Conservation (phyloP, 129 eudicot genomes). For the Artemisia argyi region DNA sequence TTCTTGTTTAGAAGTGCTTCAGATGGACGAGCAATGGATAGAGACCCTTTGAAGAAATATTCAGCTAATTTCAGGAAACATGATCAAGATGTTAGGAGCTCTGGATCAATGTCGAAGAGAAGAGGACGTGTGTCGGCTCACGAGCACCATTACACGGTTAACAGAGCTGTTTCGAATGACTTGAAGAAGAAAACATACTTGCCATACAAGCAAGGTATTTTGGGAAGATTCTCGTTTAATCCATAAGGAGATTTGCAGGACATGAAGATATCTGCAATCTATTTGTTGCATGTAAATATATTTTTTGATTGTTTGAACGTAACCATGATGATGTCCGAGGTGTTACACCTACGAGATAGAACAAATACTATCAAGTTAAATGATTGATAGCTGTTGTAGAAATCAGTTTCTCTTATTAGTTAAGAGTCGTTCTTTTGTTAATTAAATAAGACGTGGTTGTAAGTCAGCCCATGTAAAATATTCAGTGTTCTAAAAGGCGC, state of each 20-base stretch:
- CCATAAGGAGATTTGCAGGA: slow-evolving; percentile 25
- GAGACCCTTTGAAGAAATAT: slow-evolving; percentile 69
- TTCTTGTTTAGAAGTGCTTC: slow-evolving; percentile 89
- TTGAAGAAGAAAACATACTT: slow-evolving; percentile 83
- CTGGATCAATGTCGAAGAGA: slow-evolving; percentile 41
- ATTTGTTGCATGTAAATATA: not conserved
- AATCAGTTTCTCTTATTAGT: no score
- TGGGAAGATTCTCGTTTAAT: slow-evolving; percentile 53
- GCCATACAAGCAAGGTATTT: slow-evolving; percentile 86
- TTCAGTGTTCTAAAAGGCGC: no score
- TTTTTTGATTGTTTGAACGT: no score
- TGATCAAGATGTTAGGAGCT: slow-evolving; percentile 33
- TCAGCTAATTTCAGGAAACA: slow-evolving; percentile 31
- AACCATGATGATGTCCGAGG: no score
- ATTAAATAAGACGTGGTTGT: no score
- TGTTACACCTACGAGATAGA: no score
- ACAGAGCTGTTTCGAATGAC: slow-evolving; percentile 66
- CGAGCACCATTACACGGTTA: slow-evolving; percentile 69
- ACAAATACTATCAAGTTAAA: no score
- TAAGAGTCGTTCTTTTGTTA: no score
- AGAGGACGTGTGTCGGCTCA: slow-evolving; percentile 71
- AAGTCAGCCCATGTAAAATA: no score
- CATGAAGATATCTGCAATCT: no score
- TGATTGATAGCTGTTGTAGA: no score
- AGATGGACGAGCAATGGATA: slow-evolving; percentile 79